Evolutionary conservation across 257 asterid species (phyloP).

Genomic region (Capsicum baccatum): DNA sequence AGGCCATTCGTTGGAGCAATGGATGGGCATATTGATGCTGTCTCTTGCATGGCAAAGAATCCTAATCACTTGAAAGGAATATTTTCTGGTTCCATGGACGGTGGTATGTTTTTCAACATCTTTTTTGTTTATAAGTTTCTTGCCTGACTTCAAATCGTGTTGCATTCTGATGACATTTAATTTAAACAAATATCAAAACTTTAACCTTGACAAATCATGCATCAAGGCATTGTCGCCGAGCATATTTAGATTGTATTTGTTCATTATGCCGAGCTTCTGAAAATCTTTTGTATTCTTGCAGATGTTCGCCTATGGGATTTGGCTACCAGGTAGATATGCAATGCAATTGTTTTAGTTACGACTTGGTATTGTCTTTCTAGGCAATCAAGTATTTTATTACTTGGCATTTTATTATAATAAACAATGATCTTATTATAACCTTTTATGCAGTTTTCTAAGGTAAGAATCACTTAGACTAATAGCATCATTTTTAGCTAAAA

Average conservation of each 20-base stretch:
- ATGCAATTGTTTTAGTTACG: neutral
- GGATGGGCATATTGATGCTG: conserved; percentile 94
- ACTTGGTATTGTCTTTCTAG: neutral
- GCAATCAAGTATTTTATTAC: neutral
- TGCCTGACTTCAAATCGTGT: neutral
- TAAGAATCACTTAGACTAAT: neutral
- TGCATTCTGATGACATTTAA: neutral
- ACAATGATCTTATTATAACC: neutral
- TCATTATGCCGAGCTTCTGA: neutral
- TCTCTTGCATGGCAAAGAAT: conserved; percentile 89
- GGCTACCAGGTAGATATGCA: conserved; percentile 66
- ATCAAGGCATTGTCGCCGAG: neutral
- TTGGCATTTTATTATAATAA: neutral
- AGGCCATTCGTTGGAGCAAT: conserved; percentile 90
- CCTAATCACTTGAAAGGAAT: conserved; percentile 78
- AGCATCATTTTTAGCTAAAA: neutral
- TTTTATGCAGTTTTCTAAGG: neutral
- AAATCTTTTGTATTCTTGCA: conserved; percentile 43
- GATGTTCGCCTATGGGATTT: conserved; percentile 98
- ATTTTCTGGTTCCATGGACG: conserved; percentile 96
- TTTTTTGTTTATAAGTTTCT: neutral
- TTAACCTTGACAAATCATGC: neutral
- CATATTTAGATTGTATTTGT: neutral
- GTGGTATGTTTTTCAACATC: conserved; percentile 54
- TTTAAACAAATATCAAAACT: neutral